phyloP scores from a whole-genome alignment of 2,329 filamentous ascomycete genomes.

The Zymoseptoria tritici region DNA sequence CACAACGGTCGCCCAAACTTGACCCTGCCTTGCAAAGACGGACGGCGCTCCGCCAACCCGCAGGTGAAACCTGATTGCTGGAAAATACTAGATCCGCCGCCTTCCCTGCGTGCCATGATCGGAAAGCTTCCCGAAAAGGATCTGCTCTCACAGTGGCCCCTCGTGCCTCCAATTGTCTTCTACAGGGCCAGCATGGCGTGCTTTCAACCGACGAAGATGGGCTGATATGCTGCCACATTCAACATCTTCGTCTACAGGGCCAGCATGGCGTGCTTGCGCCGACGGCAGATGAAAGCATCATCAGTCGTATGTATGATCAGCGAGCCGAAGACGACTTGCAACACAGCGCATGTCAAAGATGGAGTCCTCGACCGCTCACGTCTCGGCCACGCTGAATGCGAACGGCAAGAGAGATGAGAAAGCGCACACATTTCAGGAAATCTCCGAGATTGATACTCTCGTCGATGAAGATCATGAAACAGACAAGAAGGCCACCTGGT shows the following conservation, averaged over 20 bases:
- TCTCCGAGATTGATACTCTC: neutral
- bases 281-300: neutral
- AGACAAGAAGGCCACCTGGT: neutral
- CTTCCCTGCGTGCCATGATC: neutral
- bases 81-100: neutral
- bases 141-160: neutral
- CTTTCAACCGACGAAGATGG: neutral
- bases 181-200: neutral
- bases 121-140: neutral
- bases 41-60: no score
- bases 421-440: neutral
- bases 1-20: no score
- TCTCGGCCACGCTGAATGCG: neutral
- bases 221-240: neutral
- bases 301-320: neutral
- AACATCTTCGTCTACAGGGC: neutral
- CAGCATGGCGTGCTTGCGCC: neutral
- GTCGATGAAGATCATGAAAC: neutral
- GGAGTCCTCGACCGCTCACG: neutral
- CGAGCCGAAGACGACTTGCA: neutral
- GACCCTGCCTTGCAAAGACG: no score
- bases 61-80: neutral
- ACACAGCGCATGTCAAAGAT: neutral
- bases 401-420: neutral
- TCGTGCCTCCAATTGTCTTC: neutral